A percentile compares a stretch with the other conserved stretches of the same genome.
phyloP scores from a whole-genome alignment of 345 rosid genomes.

The Ceriops zippeliana region DNA sequence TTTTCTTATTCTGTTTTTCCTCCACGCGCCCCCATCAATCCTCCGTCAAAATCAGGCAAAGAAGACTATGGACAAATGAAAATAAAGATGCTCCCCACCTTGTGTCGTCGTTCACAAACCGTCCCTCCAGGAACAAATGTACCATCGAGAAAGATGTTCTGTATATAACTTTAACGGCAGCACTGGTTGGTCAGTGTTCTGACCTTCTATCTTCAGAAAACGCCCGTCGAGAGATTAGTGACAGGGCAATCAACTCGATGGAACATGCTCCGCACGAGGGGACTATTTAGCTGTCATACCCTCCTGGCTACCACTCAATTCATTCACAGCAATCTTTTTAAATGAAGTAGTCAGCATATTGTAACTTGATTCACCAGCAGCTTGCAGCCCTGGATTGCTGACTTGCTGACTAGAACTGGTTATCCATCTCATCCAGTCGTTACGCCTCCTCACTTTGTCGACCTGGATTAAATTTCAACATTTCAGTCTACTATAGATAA shows the following conservation, averaged over 20 bases:
- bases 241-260: not conserved
- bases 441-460: conserved; percentile 51
- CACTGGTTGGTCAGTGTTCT: conserved; percentile 8
- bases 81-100: conserved; percentile 12
- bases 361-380: conserved; percentile 22
- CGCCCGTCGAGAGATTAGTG: conserved; percentile 7
- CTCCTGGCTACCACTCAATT: conserved; percentile 17
- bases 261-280: conserved; percentile 4
- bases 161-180: not conserved
- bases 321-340: conserved; percentile 35
- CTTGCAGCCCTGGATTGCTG: conserved; percentile 22
- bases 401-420: conserved; percentile 16
- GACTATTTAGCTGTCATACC: not conserved
- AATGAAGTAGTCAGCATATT: conserved; percentile 31
- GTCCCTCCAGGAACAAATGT: conserved; percentile 5
- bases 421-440: conserved; percentile 54
- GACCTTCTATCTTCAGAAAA: conserved; percentile 8
- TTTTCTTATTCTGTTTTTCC: conserved; percentile 22
- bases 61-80: conserved; percentile 2
- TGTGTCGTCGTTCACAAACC: not conserved
- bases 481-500: not conserved
- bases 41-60: no score
- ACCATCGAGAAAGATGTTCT: conserved; percentile 9
- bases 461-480: conserved; percentile 32
- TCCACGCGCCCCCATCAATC: conserved; percentile 23